phyloP scores from a whole-genome alignment of 805 yeast genomes.

The Suhomyces kilbournensis region DNA sequence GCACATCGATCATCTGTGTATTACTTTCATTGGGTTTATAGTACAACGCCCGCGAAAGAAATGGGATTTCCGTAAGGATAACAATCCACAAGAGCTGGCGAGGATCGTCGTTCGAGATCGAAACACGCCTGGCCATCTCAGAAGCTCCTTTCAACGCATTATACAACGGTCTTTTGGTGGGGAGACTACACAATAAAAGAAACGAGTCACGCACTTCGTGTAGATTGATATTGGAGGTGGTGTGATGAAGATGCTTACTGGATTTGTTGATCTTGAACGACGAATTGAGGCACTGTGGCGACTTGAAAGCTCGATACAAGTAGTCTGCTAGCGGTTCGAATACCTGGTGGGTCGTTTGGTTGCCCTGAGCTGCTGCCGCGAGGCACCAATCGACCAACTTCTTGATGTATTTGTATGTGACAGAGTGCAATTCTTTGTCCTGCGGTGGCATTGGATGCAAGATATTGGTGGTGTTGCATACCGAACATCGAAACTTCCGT shows the following conservation, averaged over 20 bases:
- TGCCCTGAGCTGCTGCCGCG: slow-evolving; percentile 10
- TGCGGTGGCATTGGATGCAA: slow-evolving; percentile 11
- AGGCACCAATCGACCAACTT: slow-evolving; percentile 34
- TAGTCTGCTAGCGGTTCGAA: slow-evolving; percentile 52
- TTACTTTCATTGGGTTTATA: slow-evolving; percentile 21
- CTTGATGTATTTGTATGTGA: slow-evolving; percentile 34
- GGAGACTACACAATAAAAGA: slow-evolving; percentile 44
- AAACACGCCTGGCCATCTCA: slow-evolving; percentile 47
- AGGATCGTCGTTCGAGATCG: slow-evolving; percentile 42
- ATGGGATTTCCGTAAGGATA: slow-evolving; percentile 68
- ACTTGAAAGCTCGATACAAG: slow-evolving; percentile 47
- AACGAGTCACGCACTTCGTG: slow-evolving; percentile 48
- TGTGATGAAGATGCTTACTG: slow-evolving; percentile 34
- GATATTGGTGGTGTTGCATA: slow-evolving; percentile 53
- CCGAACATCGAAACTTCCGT: slow-evolving; percentile 54
- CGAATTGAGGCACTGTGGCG: slow-evolving; percentile 44
- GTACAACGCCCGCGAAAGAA: slow-evolving; percentile 47
- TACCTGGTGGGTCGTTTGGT: slow-evolving; percentile 26
- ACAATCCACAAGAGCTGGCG: slow-evolving; percentile 55
- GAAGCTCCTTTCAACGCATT: slow-evolving; percentile 52
- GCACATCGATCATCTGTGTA: slow-evolving; percentile 36
- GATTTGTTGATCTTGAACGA: slow-evolving; percentile 47
- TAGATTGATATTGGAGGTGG: slow-evolving; percentile 49
- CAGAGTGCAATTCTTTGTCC: background rate
- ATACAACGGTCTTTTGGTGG: slow-evolving; percentile 59